Evolutionary conservation across 1,139 yeast species (phyloP), one percentile per base, ranked within the genome.

Genomic region (Geotrichum phurueaensis): DNA sequence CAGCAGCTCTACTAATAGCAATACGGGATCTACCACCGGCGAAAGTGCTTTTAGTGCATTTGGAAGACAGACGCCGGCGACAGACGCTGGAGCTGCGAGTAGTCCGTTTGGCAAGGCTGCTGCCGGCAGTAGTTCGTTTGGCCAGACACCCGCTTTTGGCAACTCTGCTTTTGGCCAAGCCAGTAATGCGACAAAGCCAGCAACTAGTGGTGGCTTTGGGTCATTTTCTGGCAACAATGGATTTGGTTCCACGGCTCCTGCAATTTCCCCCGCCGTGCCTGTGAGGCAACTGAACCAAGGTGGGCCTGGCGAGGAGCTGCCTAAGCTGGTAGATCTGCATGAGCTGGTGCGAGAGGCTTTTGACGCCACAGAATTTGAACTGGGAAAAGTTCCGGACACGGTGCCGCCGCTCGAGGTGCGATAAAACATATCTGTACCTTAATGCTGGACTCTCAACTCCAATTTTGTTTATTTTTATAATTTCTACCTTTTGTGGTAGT

Each of bases 371-470:
- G 61, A 65, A 2, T 91, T 90, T 68, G 72, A 73, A 18, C 71
- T 89, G 29, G 96, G 96, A 0, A 73, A 75, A 29, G 83, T 91
- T 0, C 97, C 97, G 0, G 97, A 89, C 64, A 68, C 83, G 0
- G 84, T 91, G 1, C 97, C 97, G 1, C 96, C 97, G 1, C 56
- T 81, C 15, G 77, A 73, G 55, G 70, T 74, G 56, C 76, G 84
- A 61, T 80, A 66, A n/a, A n/a, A 68, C 29, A 57, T 10, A 31
- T 15, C 25, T 39, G 20, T 39, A 39, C n/a, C 22, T 39, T 18
- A 39, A 9, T 4, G 7, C 9, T 15, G 20, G 47, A n/a, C n/a
- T n/a, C 31, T 27, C 6, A 4, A 27, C 31, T 27, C 9, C 9
- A 27, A 10, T 27, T 27, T 7, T 27, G 31, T 7, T 10, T 4